Conservation (phyloP, 2,329 filamentous ascomycete species). For the Aspergillus fructus region DNA sequence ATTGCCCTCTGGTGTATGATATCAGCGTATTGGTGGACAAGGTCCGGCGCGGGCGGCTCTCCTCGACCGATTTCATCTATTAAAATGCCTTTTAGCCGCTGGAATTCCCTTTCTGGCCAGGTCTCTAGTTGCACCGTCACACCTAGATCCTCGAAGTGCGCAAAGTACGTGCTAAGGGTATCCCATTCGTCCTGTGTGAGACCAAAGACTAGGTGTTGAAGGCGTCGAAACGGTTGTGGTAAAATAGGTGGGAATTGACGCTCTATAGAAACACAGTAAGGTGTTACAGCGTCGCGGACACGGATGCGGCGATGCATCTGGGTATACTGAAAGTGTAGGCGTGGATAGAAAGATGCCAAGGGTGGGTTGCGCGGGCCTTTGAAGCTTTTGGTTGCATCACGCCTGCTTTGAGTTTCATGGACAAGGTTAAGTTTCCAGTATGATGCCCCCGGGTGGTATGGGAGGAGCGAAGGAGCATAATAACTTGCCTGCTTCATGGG, state of each 20-base stretch:
- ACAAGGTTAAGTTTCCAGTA: too few species aligned
- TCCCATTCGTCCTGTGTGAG: neutral
- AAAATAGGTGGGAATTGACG: too few species aligned
- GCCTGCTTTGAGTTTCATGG: too few species aligned
- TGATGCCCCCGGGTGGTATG: too few species aligned
- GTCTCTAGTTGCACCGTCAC: neutral
- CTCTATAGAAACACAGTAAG: too few species aligned
- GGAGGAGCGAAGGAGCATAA: too few species aligned
- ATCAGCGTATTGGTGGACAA: neutral
- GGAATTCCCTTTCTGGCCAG: neutral
- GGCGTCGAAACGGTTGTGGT: neutral
- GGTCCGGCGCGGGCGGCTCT: neutral
- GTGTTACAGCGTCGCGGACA: neutral
- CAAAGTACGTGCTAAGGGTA: neutral
- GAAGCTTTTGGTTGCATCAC: too few species aligned
- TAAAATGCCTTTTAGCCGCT: neutral
- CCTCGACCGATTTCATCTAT: neutral
- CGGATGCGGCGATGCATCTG: neutral
- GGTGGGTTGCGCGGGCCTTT: too few species aligned
- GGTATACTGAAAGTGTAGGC: too few species aligned
- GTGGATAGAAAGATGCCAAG: too few species aligned
- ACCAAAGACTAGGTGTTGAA: neutral
- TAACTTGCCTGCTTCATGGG: too few species aligned
- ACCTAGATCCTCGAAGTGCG: neutral
- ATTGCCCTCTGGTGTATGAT: neutral